phyloP scores from a whole-genome alignment of 2,329 filamentous ascomycete species.

The Endocalyx cinctus region DNA sequence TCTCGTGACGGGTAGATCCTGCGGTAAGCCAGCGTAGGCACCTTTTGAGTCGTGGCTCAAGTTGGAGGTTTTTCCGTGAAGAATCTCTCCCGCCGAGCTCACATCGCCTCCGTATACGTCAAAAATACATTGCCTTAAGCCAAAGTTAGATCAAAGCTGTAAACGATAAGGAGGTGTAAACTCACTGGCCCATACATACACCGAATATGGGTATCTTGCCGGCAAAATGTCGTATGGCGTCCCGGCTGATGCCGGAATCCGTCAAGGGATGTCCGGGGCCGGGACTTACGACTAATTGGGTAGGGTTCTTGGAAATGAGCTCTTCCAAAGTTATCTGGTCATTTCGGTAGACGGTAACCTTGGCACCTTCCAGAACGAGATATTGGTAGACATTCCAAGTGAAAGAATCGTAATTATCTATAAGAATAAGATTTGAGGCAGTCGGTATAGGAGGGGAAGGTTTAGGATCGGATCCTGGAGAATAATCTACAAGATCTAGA shows the following conservation, averaged over 20 bases:
- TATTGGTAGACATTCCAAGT: slow-evolving; percentile 99
- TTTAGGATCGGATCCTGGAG: slow-evolving; percentile 77
- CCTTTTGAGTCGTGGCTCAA: slow-evolving; percentile 86
- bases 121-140: slow-evolving; percentile 81
- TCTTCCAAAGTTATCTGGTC: slow-evolving; percentile 86
- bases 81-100: slow-evolving; percentile 87
- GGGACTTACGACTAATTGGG: slow-evolving; percentile 90
- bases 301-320: slow-evolving; percentile 77
- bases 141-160: slow-evolving; percentile 9
- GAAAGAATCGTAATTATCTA: slow-evolving; percentile 99
- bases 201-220: slow-evolving; percentile 94
- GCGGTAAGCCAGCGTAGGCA: slow-evolving; percentile 77
- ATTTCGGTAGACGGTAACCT: slow-evolving; percentile 84
- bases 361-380: slow-evolving; percentile 89
- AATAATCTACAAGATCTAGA: slow-evolving; percentile 70
- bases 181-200: slow-evolving; percentile 96
- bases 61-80: slow-evolving; percentile 94
- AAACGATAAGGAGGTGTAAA: slow-evolving; percentile 17
- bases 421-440: slow-evolving; percentile 87
- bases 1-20: slow-evolving; percentile 81
- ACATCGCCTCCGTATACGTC: slow-evolving; percentile 90
- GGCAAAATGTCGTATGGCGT: slow-evolving; percentile 83
- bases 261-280: slow-evolving; percentile 88
- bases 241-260: slow-evolving; percentile 90
- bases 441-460: slow-evolving; percentile 68